Base-by-base conservation (phyloP, 306 rosid genomes). In the Ochetophila trinervis region DNA sequence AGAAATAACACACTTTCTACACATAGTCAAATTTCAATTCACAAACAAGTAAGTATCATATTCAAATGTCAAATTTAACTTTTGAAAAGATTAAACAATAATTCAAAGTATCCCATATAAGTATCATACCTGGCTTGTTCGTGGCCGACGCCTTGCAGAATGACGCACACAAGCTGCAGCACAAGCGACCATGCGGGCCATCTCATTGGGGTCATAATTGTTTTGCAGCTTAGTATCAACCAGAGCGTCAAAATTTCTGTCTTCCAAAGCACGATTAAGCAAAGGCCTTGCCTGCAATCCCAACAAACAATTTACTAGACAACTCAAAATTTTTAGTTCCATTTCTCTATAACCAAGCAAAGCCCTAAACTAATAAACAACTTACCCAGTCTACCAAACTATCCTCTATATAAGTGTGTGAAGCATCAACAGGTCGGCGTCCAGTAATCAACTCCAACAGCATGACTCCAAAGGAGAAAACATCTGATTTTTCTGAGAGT, bases 371-470 rank as follows among this genome's bases (percentile, higher is more conserved):
- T 21, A 27, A 23, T 32, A 47, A 56, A 24, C 58, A 10, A 83
- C 96, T 87, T 74, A 93, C 99, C 99, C 99, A 93, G 0, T 93
- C 99, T 8, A 93, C 97, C 81, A 93, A 82, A 74, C 99, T 86
- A 71, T 93, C 99, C 51, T 93, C 97, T 83, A 79, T 62, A 79
- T 13, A 93, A 66, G 91, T 66, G 44, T 84, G 83, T 65, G 74
- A 67, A 57, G 85, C 62, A 32, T 93, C 99, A 44, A 93, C 97
- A 10, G 97, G 99, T 1, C 91, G 85, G 2, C 85, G 85, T 35
- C 96, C 97, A 34, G 97, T 90, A 36, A 90, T 81, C 68, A 93
- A 76, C 91, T 93, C 99, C 71, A 93, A 77, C 52, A 93, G 94
- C 99, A 93, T 87, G 76, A 93, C 82, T 51, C 99, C 99, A 23